phyloP scores from a whole-genome alignment of 768 basidiomycete species.

The Lactarius akahatsu region DNA sequence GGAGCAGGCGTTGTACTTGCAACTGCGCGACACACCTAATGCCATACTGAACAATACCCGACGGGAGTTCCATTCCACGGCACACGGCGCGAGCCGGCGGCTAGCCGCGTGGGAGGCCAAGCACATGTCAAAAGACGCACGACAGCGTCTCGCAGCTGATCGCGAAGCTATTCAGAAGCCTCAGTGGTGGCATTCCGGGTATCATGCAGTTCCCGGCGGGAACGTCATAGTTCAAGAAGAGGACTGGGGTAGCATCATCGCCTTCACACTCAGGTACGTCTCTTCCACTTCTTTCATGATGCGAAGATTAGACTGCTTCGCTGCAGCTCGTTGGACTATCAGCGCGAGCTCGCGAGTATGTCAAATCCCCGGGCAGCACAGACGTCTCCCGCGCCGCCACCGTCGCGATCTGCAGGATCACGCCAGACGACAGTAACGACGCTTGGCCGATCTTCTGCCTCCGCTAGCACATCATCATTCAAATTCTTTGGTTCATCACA shows the following conservation, averaged over 20 bases:
- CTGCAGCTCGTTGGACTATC: constrained; percentile 59
- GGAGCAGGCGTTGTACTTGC: constrained; percentile 58
- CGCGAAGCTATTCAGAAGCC: constrained; percentile 45
- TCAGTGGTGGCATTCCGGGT: constrained; percentile 62
- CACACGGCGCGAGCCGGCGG: constrained; percentile 53
- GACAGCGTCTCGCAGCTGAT: constrained; percentile 22
- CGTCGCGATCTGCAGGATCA: constrained; percentile 1
- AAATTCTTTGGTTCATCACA: constrained; percentile 47
- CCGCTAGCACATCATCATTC: constrained; percentile 41
- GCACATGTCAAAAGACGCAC: constrained; percentile 45
- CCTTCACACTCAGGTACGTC: constrained; percentile 66
- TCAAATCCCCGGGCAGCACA: constrained; percentile 1
- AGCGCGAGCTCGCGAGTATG: constrained; percentile 41
- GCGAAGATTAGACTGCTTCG: constrained; percentile 11
- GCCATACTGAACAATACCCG: constrained; percentile 61
- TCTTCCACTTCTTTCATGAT: background rate
- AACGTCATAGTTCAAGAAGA: constrained; percentile 65
- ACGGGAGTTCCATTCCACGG: constrained; percentile 52
- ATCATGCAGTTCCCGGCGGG: constrained; percentile 64
- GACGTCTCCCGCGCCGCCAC: background rate
- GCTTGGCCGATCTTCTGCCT: constrained; percentile 31
- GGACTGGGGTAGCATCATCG: constrained; percentile 78
- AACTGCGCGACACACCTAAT: constrained; percentile 49
- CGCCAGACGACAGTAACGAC: constrained; percentile 26
- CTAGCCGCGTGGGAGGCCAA: constrained; percentile 65